Conservation (phyloP, 805 yeast genomes). For the Kodamaea hsintzibuensis region DNA sequence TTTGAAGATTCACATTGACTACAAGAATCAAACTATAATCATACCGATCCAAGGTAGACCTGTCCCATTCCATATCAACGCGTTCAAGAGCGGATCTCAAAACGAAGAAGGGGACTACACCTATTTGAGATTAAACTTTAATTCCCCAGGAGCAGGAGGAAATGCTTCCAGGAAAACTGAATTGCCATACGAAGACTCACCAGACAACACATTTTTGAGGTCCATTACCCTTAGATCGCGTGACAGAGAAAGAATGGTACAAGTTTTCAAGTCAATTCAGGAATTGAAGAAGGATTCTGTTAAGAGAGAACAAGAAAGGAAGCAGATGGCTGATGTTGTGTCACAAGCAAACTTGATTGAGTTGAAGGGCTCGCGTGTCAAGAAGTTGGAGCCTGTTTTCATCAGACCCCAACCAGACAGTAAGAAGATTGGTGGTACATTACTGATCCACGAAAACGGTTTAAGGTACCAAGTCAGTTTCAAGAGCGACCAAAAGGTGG, state of each 20-base stretch:
- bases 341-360: slow-evolving; percentile 87
- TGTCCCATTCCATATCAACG: slow-evolving; percentile 94
- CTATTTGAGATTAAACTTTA: slow-evolving; percentile 84
- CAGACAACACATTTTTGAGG: slow-evolving; percentile 83
- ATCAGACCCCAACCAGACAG: slow-evolving; percentile 97
- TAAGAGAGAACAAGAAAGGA: slow-evolving; percentile 86
- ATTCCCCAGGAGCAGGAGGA: slow-evolving; percentile 88
- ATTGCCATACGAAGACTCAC: slow-evolving; percentile 86
- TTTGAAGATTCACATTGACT: slow-evolving; percentile 82
- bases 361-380: slow-evolving; percentile 78
- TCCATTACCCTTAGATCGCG: slow-evolving; percentile 85
- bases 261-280: slow-evolving; percentile 83
- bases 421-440: slow-evolving; percentile 88
- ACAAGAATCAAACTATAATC: slow-evolving; percentile 83
- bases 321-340: slow-evolving; percentile 91
- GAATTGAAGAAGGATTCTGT: slow-evolving; percentile 91
- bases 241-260: slow-evolving; percentile 88
- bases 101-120: slow-evolving; percentile 96
- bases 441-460: slow-evolving; percentile 95
- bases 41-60: slow-evolving; percentile 94
- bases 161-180: slow-evolving; percentile 69
- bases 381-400: slow-evolving; percentile 82
- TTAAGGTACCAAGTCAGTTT: slow-evolving; percentile 87
- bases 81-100: slow-evolving; percentile 92
- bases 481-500: slow-evolving; percentile 82